Evolutionary conservation across 768 basidiomycete genomes (phyloP).

Genomic region (Lactarius sp.): DNA sequence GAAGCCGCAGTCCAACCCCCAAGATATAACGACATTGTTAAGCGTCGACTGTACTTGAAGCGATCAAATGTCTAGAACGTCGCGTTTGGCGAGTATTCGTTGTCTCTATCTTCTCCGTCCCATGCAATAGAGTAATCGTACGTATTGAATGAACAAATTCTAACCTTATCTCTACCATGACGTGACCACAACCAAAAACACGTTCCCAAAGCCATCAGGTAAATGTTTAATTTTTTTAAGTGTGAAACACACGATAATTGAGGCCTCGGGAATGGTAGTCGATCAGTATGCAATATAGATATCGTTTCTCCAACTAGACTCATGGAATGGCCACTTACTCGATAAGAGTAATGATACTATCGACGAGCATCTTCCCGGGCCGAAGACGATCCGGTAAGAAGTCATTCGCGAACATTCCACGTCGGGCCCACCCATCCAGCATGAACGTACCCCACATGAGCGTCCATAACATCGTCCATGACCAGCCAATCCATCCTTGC

Average conservation of each 20-base stretch:
- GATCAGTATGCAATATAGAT: not conserved
- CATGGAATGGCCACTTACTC: not conserved
- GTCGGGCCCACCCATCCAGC: slow-evolving; percentile 14
- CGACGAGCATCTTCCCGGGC: slow-evolving; percentile 4
- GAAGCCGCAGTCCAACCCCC: not conserved
- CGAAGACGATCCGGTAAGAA: not conserved
- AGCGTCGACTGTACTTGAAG: not conserved
- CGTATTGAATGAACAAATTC: not conserved
- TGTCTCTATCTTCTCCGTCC: not conserved
- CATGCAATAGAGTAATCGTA: not conserved
- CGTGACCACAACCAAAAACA: too few relatives aligned
- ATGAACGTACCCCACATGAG: slow-evolving; percentile 36
- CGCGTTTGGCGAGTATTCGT: not conserved
- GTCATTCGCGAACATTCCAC: slow-evolving; percentile 5
- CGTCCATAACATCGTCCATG: slow-evolving; percentile 50
- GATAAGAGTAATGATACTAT: not conserved
- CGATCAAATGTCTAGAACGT: not conserved
- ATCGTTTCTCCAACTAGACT: not conserved
- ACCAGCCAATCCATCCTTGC: slow-evolving; percentile 43
- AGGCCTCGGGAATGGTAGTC: too few relatives aligned
- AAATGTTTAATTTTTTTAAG: too few relatives aligned
- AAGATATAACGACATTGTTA: too few relatives aligned
- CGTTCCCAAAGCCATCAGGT: too few relatives aligned
- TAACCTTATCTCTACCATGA: not conserved
- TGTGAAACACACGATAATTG: too few relatives aligned